phyloP scores from a whole-genome alignment of 371 early-diverging fungal genomes.

The Chytridiales sp. region DNA sequence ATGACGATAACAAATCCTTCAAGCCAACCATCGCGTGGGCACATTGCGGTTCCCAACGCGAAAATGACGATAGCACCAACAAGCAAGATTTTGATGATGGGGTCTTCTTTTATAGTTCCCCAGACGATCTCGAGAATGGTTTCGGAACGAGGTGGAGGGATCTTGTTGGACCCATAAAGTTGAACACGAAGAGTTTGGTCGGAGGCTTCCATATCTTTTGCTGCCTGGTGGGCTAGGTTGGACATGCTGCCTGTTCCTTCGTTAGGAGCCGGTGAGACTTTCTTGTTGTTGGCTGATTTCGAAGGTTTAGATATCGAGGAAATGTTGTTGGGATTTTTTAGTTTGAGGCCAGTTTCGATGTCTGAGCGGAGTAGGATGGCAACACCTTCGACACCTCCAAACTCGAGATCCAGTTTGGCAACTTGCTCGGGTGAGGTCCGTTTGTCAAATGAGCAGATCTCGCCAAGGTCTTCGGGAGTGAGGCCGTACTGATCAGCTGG shows the following conservation, averaged over 20 bases:
- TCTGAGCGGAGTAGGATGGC: constrained; percentile 34
- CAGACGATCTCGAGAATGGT: constrained; percentile 68
- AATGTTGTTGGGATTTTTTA: too few species aligned
- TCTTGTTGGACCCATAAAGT: constrained; percentile 70
- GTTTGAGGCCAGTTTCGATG: constrained; percentile 33
- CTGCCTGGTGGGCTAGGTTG: too few species aligned
- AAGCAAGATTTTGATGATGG: constrained; percentile 62
- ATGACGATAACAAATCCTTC: constrained; percentile 89
- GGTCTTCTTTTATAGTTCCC: constrained; percentile 53
- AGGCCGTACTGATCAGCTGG: too few species aligned
- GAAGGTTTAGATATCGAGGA: too few species aligned
- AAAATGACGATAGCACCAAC: constrained; percentile 78
- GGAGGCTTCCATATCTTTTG: constrained; percentile 38
- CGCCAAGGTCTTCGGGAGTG: constrained; percentile 38
- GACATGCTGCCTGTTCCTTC: too few species aligned
- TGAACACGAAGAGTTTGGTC: constrained; percentile 36
- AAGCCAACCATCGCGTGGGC: constrained; percentile 62
- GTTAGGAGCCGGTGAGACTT: too few species aligned
- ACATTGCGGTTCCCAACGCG: constrained; percentile 64
- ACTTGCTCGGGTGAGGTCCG: constrained; percentile 31
- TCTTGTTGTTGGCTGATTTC: too few species aligned
- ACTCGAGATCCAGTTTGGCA: constrained; percentile 30
- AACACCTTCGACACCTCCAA: constrained; percentile 45
- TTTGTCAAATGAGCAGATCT: constrained; percentile 45
- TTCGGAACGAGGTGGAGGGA: constrained; percentile 66